A percentile compares a stretch with the other conserved stretches of the same genome.
phyloP scores from a whole-genome alignment of 2,329 filamentous ascomycete genomes.

The Calycina herbarum region DNA sequence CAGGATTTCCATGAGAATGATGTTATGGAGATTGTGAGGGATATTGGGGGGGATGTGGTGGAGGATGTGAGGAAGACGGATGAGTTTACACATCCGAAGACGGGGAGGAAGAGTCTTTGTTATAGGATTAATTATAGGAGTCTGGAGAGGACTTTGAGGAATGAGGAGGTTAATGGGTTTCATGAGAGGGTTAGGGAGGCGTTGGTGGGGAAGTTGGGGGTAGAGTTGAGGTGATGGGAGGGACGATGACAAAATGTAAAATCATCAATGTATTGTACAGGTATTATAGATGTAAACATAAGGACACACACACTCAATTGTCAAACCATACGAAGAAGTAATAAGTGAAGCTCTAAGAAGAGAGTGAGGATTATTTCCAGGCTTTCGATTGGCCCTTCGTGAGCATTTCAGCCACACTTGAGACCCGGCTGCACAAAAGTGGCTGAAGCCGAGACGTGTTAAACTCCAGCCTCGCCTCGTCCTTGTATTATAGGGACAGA shows the following conservation, averaged over 20 bases:
- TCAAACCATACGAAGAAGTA: neutral
- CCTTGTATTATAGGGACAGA: neutral
- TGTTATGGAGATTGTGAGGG: conserved; percentile 91
- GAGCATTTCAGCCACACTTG: neutral
- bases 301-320: neutral
- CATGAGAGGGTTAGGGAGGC: conserved; percentile 67
- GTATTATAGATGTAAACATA: neutral
- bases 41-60: conserved; percentile 76
- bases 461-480: conserved; percentile 7
- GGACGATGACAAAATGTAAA: too few relatives aligned
- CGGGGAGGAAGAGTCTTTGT: conserved; percentile 78
- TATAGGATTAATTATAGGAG: conserved; percentile 95
- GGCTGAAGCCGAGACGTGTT: conserved; percentile 20
- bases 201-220: conserved; percentile 70
- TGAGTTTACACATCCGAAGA: conserved; percentile 85
- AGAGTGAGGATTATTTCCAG: neutral
- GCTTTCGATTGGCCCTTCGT: neutral
- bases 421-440: conserved; percentile 5
- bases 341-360: too few relatives aligned
- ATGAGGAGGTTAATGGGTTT: conserved; percentile 73
- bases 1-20: conserved; percentile 86
- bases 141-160: conserved; percentile 85
- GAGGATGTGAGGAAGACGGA: conserved; percentile 87
- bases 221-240: conserved; percentile 67
- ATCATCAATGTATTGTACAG: neutral